Evolutionary conservation across 148 eudicot species (phyloP).

Genomic region (Amaranthus hypochondriacus): DNA sequence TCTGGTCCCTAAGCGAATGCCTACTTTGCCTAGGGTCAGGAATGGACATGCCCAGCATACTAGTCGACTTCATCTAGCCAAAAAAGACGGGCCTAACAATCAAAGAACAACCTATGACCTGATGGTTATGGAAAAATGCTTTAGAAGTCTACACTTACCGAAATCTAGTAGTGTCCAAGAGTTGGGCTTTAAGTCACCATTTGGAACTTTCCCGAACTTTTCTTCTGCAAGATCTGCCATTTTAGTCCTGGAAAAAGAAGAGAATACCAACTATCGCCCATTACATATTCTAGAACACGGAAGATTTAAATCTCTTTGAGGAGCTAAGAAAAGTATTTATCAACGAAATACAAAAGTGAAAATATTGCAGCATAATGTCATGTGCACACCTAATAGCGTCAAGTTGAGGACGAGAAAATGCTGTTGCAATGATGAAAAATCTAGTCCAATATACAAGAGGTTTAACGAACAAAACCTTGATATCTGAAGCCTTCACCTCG

Average conservation of each 20-base stretch:
- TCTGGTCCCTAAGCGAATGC: too few relatives aligned
- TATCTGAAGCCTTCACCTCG: slow-evolving; percentile 89
- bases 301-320: background rate
- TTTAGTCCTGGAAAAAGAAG: slow-evolving; percentile 43
- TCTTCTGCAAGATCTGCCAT: slow-evolving; percentile 81
- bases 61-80: background rate
- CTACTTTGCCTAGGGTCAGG: too few relatives aligned
- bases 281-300: slow-evolving; percentile 1
- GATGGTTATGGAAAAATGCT: background rate
- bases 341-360: background rate
- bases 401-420: slow-evolving; percentile 88
- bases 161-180: slow-evolving; percentile 94
- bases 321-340: background rate
- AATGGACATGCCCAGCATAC: too few relatives aligned
- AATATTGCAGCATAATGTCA: background rate
- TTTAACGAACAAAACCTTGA: slow-evolving; percentile 85
- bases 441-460: slow-evolving; percentile 98
- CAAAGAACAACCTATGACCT: background rate
- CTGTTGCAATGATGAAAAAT: slow-evolving; percentile 91
- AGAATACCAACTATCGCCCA: background rate
- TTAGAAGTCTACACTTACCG: slow-evolving; percentile 42
- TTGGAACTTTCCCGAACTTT: slow-evolving; percentile 57
- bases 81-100: background rate
- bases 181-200: slow-evolving; percentile 87
- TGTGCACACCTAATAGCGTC: slow-evolving; percentile 70